Evolutionary conservation across 805 yeast genomes (phyloP), one percentile per base, ranked within the genome.

Genomic region (Sporopachydermia lactativora): DNA sequence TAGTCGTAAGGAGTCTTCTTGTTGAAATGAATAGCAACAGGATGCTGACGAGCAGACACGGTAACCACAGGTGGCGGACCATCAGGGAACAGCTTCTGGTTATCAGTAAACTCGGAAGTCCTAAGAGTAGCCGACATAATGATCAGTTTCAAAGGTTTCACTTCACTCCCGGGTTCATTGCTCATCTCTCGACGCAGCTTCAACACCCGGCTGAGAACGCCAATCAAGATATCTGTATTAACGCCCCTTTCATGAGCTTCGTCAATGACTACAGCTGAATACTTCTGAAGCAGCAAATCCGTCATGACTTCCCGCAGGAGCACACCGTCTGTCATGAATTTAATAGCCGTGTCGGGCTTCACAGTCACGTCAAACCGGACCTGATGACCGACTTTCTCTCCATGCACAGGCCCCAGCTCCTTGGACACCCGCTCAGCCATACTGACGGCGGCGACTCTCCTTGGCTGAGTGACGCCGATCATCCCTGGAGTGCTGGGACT

Each of bases 181-280:
- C 69, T 51, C 57, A 58, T 43, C 11, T 56, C 55, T n/a, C 60
- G 51, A 52, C 99, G 74, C 34, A 89, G 66, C 47, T 69, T 74
- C 45, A 85, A 73, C 14, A 88, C 80, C 49, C 98, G 75, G 54
- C 95, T 84, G 40, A 92, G 64, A 80, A 92, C 81, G 38, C 99
- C 99, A 46, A 92, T 86, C 42, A 92, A 65, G 38, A 92, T 89
- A 60, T 92, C 99, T 0, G 99, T 92, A 55, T 92, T 92, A 45
- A 89, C 77, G 54, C 86, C 89, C 57, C 99, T 73, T 59, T 92
- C 98, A 58, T 92, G 99, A 0, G 99, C 99, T 60, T 92, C 99
- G 64, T 92, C 99, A 44, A 92, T 83, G 18, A 94, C 71, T 37
- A 92, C 70, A 0, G 82, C 78, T 0, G 96, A 86, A 56, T 92